Evolutionary conservation across 805 yeast species (phyloP).

Genomic region (Hanseniaspora nectarophila): DNA sequence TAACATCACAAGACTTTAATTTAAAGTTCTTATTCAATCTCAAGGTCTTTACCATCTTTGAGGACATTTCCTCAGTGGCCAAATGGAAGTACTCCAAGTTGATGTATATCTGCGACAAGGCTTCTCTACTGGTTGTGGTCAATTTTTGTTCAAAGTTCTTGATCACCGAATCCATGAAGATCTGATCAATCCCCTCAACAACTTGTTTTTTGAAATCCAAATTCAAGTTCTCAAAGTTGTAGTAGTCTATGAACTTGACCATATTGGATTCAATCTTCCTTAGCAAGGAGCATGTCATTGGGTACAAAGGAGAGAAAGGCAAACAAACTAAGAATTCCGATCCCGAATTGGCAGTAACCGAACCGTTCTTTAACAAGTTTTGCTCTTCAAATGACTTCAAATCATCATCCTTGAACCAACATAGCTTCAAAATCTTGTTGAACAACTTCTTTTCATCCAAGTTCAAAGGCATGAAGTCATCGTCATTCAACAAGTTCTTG

Average conservation of each 20-base stretch:
- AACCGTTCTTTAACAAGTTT: constrained; percentile 7
- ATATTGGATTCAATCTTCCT: constrained; percentile 54
- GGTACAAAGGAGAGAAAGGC: constrained; percentile 82
- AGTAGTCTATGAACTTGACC: constrained; percentile 53
- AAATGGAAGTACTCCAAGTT: constrained; percentile 76
- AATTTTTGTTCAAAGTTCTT: constrained; percentile 49
- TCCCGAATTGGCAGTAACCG: constrained; percentile 16
- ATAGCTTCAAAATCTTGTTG: constrained; percentile 47
- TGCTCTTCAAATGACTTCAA: constrained; percentile 24
- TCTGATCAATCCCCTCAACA: constrained; percentile 49
- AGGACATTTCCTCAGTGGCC: constrained; percentile 56
- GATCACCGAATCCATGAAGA: constrained; percentile 58
- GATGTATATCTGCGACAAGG: constrained; percentile 75
- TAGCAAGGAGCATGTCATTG: constrained; percentile 69
- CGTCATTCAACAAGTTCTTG: constrained; percentile 51
- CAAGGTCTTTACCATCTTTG: constrained; percentile 27
- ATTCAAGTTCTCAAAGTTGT: constrained; percentile 50
- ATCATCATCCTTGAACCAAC: constrained; percentile 56
- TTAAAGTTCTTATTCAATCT: constrained; percentile 23
- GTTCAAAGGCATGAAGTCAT: constrained; percentile 79
- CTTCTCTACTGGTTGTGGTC: constrained; percentile 70
- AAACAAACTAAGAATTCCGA: constrained; percentile 47
- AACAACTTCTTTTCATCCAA: constrained; percentile 50
- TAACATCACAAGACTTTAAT: constrained; percentile 43
- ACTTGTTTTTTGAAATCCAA: constrained; percentile 29